Evolutionary conservation across 495 filamentous ascomycete species (phyloP).

Genomic region (Talaromyces nanjingensis): DNA sequence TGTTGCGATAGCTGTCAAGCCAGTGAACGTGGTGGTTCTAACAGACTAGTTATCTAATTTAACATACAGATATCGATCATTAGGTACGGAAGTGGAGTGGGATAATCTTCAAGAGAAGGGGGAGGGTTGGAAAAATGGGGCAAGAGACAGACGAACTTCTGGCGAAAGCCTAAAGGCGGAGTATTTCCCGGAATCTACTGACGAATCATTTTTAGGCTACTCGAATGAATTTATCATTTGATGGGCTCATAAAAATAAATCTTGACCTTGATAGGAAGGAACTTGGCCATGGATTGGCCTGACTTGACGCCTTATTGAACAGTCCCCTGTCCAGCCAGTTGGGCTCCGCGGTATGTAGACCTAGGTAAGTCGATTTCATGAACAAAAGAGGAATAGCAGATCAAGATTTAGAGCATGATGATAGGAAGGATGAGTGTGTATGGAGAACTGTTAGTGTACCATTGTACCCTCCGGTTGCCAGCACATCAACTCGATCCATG

Average conservation of each 20-base stretch:
- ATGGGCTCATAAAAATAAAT: not conserved
- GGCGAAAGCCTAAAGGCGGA: not conserved
- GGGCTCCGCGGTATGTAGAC: slow-evolving; percentile 1
- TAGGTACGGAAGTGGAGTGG: not conserved
- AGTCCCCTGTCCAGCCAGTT: not conserved
- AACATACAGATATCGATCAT: not conserved
- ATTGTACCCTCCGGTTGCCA: not conserved
- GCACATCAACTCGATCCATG: slow-evolving; percentile 2
- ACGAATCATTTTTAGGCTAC: not conserved
- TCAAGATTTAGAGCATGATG: not conserved
- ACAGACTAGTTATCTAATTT: not conserved
- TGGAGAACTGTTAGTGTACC: not conserved
- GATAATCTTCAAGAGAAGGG: slow-evolving; percentile 2
- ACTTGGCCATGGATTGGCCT: not conserved
- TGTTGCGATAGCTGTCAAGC: not conserved
- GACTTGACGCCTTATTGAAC: not conserved
- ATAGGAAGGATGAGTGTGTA: not conserved
- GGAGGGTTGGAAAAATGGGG: not conserved
- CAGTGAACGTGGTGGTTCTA: slow-evolving; percentile 4
- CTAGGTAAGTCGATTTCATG: not conserved
- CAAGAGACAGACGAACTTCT: not conserved
- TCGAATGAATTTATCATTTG: not conserved
- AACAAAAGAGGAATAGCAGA: not conserved
- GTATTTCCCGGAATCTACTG: not conserved
- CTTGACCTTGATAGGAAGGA: not conserved